phyloP scores from a whole-genome alignment of 1,139 yeast genomes.

The Pichia sp. region DNA sequence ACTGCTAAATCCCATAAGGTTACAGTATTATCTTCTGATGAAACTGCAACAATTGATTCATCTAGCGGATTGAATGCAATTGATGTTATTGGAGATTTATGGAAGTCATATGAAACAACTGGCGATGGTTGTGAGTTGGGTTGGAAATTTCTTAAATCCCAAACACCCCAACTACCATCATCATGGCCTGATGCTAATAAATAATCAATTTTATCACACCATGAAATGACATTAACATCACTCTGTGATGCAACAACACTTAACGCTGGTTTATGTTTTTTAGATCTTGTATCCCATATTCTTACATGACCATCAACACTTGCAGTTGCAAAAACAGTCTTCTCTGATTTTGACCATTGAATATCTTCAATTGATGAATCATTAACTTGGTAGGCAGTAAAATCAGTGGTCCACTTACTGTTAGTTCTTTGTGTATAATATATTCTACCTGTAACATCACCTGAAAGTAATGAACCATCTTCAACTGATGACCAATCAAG shows the following conservation, averaged over 20 bases:
- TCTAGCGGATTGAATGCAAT: constrained; percentile 93
- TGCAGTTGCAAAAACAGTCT: constrained; percentile 87
- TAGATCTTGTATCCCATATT: constrained; percentile 95
- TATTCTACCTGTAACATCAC: constrained; percentile 82
- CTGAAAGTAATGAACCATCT: constrained; percentile 79
- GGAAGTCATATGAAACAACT: constrained; percentile 93
- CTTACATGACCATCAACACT: constrained; percentile 90
- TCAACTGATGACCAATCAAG: constrained; percentile 92
- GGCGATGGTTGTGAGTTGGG: constrained; percentile 45
- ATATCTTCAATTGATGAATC: constrained; percentile 86
- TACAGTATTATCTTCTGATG: constrained; percentile 94
- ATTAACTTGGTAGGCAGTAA: constrained; percentile 65
- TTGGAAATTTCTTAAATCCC: constrained; percentile 91
- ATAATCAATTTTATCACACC: constrained; percentile 86
- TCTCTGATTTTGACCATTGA: constrained; percentile 92
- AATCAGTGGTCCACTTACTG: constrained; percentile 81
- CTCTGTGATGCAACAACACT: constrained; percentile 75
- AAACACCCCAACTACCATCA: constrained; percentile 94
- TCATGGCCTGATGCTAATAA: constrained; percentile 94
- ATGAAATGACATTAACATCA: constrained; percentile 91
- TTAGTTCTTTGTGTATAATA: constrained; percentile 73
- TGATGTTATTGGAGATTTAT: constrained; percentile 86
- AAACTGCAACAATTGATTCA: constrained; percentile 91
- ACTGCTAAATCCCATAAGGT: constrained; percentile 97
- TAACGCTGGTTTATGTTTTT: constrained; percentile 85